phyloP scores from a whole-genome alignment of 805 yeast species.

The Wickerhamomyces kurtzmanii region DNA sequence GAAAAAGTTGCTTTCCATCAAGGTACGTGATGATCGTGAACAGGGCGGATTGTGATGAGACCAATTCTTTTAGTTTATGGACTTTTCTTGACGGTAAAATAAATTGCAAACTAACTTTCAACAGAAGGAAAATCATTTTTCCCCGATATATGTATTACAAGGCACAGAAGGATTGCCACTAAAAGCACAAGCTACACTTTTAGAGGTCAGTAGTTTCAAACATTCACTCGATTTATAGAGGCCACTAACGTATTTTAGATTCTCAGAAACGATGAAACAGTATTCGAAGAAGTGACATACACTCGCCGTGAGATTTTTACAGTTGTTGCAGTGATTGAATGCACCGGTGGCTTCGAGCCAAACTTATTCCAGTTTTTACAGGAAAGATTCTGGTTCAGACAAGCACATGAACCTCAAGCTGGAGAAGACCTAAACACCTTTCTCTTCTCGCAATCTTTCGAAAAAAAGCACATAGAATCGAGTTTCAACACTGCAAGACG shows the following conservation, averaged over 20 bases:
- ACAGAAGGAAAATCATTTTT: neutral
- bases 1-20: too few relatives aligned
- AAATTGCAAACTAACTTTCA: too few relatives aligned
- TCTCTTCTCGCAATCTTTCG: neutral
- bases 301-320: conserved; percentile 6
- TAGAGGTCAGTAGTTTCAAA: conserved; percentile 3
- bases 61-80: too few relatives aligned
- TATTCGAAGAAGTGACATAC: neutral
- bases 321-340: conserved; percentile 13
- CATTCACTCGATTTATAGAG: too few relatives aligned
- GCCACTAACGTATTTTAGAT: too few relatives aligned
- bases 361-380: conserved; percentile 11
- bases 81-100: too few relatives aligned
- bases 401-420: conserved; percentile 12
- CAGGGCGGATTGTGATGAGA: too few relatives aligned
- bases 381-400: conserved; percentile 22
- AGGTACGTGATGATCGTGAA: too few relatives aligned
- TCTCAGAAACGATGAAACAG: neutral
- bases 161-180: conserved; percentile 6
- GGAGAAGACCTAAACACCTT: neutral
- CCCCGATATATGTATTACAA: conserved; percentile 4
- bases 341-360: conserved; percentile 9
- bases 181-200: conserved; percentile 1
- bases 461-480: neutral
- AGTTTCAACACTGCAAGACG: neutral